phyloP scores from a whole-genome alignment of 73 alveolate genomes.

The Tetrahymena borealis region DNA sequence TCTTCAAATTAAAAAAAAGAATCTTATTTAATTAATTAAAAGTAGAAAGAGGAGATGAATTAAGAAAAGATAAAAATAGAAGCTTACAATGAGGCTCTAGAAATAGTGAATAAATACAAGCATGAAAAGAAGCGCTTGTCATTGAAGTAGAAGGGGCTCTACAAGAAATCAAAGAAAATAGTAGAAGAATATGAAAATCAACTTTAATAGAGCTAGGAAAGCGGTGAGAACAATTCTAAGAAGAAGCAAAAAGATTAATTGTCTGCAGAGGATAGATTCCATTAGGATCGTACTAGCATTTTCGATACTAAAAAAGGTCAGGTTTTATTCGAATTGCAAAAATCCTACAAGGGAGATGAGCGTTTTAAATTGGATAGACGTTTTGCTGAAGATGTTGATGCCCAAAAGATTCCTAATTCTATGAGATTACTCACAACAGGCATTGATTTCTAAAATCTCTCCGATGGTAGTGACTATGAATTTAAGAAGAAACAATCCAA shows the following conservation, averaged over 20 bases:
- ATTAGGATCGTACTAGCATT: background rate
- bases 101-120: background rate
- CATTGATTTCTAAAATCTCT: background rate
- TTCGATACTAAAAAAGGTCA: constrained; percentile 21
- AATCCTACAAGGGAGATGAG: constrained; percentile 38
- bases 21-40: too few relatives aligned
- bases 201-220: background rate
- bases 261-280: background rate
- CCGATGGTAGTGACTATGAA: background rate
- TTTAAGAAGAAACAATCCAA: background rate
- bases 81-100: background rate
- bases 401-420: constrained; percentile 8
- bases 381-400: constrained; percentile 33
- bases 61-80: background rate
- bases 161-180: background rate
- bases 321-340: constrained; percentile 34
- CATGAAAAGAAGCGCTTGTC: background rate
- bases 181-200: background rate
- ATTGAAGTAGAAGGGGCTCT: background rate
- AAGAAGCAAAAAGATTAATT: background rate
- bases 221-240: background rate
- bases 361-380: constrained; percentile 25
- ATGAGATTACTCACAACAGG: background rate
- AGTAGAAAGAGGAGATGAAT: background rate
- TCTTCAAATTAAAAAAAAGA: too few relatives aligned